These are phyloP conservation scores for Fusarium sp. DNA, from an alignment of 2,329 filamentous ascomycete genomes.

Conservation along the genomic window DNA sequence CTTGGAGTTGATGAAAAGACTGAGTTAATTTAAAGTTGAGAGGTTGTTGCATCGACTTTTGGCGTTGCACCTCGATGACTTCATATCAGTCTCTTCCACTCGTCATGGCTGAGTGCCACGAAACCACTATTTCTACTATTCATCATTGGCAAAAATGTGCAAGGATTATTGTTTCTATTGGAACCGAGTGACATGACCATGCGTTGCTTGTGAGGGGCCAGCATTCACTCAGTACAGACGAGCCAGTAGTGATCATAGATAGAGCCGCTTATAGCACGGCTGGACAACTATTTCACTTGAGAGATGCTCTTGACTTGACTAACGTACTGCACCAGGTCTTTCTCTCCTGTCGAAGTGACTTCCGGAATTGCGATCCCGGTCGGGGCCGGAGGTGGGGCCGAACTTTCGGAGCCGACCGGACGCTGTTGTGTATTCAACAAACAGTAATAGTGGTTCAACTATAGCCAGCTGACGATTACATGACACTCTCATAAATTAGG, in stretches of 20 bases:
- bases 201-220: not conserved
- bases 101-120: conserved; percentile 4
- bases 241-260: not conserved
- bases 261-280: not conserved
- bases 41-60: not conserved
- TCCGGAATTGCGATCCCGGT: not conserved
- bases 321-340: not conserved
- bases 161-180: not conserved
- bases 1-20: not conserved
- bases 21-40: not conserved
- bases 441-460: no score
- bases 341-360: not conserved
- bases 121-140: not conserved
- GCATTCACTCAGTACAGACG: not conserved
- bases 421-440: not conserved
- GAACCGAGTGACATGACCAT: not conserved
- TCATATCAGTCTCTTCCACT: conserved; percentile 6
- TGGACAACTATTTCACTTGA: not conserved
- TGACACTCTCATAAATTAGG: conserved; percentile 27
- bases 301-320: no score
- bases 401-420: not conserved
- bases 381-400: not conserved
- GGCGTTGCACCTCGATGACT: conserved; percentile 5
- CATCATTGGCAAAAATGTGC: not conserved
- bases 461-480: no score